A percentile compares a stretch with the other conserved stretches of the same genome.
These are phyloP conservation scores for Kodamaea hsintzibuensis DNA, from an alignment of 805 yeast species.

Conservation along the genomic window DNA sequence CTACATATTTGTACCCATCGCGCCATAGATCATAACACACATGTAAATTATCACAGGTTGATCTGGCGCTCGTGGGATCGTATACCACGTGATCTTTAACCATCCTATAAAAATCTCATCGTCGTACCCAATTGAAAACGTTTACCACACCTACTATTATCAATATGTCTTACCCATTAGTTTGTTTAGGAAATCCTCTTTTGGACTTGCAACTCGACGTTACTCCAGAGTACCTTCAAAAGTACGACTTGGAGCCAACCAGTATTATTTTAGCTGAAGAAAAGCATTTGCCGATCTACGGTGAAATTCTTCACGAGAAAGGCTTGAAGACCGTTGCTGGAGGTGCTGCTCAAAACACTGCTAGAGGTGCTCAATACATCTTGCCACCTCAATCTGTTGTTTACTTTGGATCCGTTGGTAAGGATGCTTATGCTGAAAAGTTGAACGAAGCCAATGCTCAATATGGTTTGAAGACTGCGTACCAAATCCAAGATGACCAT, in stretches of 20 bases:
- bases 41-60: neutral
- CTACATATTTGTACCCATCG: too few relatives aligned
- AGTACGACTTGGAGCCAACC: constrained; percentile 83
- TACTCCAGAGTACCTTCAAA: constrained; percentile 64
- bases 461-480: constrained; percentile 86
- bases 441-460: constrained; percentile 77
- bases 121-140: neutral
- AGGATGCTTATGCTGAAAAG: constrained; percentile 82
- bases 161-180: constrained; percentile 62
- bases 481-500: constrained; percentile 72
- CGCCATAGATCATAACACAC: too few relatives aligned
- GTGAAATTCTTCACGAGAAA: constrained; percentile 65
- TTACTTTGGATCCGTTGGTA: constrained; percentile 96
- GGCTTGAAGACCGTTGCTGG: constrained; percentile 84
- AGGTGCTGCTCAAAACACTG: constrained; percentile 99
- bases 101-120: neutral
- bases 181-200: constrained; percentile 91
- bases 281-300: constrained; percentile 81
- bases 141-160: neutral
- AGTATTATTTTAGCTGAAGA: constrained; percentile 91
- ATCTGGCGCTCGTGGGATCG: neutral
- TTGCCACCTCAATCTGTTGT: constrained; percentile 80
- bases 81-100: neutral
- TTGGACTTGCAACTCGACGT: constrained; percentile 84
- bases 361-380: constrained; percentile 95